Conservation (phyloP, 2,329 filamentous ascomycete species). For the Xylariaceae sp. region DNA sequence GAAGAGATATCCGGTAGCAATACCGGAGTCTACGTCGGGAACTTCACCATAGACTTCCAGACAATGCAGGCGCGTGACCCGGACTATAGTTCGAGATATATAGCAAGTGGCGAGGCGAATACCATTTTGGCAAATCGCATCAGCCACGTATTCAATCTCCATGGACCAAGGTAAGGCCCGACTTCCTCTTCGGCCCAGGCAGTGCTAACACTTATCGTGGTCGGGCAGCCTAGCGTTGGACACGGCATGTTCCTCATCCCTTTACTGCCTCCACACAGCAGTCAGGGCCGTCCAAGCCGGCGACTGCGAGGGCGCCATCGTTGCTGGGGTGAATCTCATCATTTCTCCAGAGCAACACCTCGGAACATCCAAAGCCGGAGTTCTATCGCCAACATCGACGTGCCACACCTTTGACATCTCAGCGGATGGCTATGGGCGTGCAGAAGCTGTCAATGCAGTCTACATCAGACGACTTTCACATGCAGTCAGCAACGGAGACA, state of each 20-base stretch:
- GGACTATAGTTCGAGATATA: too few species aligned
- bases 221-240: conserved; percentile 21
- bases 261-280: conserved; percentile 23
- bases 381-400: conserved; percentile 33
- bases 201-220: too few species aligned
- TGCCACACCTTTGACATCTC: conserved; percentile 37
- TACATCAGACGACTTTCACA: conserved; percentile 39
- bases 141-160: conserved; percentile 29
- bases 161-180: conserved; percentile 13
- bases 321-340: conserved; percentile 24
- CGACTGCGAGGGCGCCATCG: conserved; percentile 23
- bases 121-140: conserved; percentile 29
- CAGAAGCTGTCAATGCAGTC: conserved; percentile 41
- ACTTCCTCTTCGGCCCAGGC: too few species aligned
- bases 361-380: conserved; percentile 19
- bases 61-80: conserved; percentile 17
- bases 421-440: conserved; percentile 48
- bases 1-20: conserved; percentile 8
- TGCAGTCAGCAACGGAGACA: conserved; percentile 31
- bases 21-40: conserved; percentile 23
- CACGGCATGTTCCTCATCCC: conserved; percentile 31
- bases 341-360: conserved; percentile 18
- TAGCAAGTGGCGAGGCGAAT: too few species aligned
- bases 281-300: conserved; percentile 9
- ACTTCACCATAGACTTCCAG: conserved; percentile 22